Base-by-base conservation (phyloP, 176 grass and related monocot genomes). In the Oryza australiensis region DNA sequence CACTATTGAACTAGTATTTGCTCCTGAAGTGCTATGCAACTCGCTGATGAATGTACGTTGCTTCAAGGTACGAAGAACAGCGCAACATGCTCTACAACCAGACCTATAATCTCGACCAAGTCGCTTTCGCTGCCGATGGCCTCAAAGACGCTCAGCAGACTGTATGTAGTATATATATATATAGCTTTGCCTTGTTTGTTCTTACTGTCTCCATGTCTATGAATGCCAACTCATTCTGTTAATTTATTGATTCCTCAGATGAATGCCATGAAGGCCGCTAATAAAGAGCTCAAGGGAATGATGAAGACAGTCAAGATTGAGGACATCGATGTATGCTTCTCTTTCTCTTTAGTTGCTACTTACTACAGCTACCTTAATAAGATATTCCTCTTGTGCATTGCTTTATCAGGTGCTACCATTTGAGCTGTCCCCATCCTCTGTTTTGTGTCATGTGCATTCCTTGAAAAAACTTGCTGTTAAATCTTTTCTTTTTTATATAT, bases 61-160 rank as follows among this genome's bases (percentile, higher is more conserved):
- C 1, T 20, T 15, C 49, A 53, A 97, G 94, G 94, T 98, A 98
- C 12, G 95, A 95, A 68, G 95, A 94, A 30, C 92, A 98, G 48
- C 95, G 92, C 76, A 94, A 98, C 80, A 95, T 95, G 92, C 63
- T 98, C 29, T 93, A 95, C 86, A 95, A 95, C 67, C 95, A 98
- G 64, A 93, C 92, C 35, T 98, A 91, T 67, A 98, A 98, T 72
- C 88, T 98, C 11, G 95, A 98, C 79, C 95, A 98, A 94, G 92
- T 98, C 64, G 72, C 82, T 37, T 98, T 95, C 42, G 95, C 95
- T 12, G 79, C 95, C 16, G 92, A 98, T 43, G 95, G 95, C 80
- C 86, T 95, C 70, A 98, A 93, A 81, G 95, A 95, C 77, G 90
- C 95, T 60, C 95, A 94, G 79, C 92, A 98, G 82, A 98, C 95